Conservation (phyloP, 1,139 yeast species). For the Nakaseomyces glabratus region DNA sequence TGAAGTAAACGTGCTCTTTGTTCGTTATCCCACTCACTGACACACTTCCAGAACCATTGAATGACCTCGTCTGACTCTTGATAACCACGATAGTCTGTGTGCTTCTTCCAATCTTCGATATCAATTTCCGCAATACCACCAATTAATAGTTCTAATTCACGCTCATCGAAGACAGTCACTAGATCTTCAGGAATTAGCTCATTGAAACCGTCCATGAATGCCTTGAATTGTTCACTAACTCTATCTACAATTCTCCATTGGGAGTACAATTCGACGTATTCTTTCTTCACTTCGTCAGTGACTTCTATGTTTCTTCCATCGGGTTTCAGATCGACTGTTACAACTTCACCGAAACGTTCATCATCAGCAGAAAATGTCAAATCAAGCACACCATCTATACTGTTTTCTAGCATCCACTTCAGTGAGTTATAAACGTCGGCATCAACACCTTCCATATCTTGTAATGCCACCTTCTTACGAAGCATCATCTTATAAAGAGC, state of each 20-base stretch:
- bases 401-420: slow-evolving; percentile 93
- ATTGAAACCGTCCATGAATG: slow-evolving; percentile 93
- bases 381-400: slow-evolving; percentile 77
- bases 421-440: slow-evolving; percentile 90
- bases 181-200: slow-evolving; percentile 95
- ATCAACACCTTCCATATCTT: slow-evolving; percentile 98
- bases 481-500: slow-evolving; percentile 97
- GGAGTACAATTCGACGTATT: slow-evolving; percentile 87
- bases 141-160: slow-evolving; percentile 89
- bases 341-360: slow-evolving; percentile 90
- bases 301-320: slow-evolving; percentile 84
- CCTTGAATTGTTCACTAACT: slow-evolving; percentile 91
- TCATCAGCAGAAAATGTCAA: slow-evolving; percentile 92
- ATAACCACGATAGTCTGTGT: slow-evolving; percentile 96
- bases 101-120: slow-evolving; percentile 97
- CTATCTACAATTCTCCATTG: slow-evolving; percentile 94
- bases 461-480: slow-evolving; percentile 85
- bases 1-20: slow-evolving; percentile 92
- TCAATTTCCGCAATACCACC: slow-evolving; percentile 98
- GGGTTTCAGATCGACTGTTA: slow-evolving; percentile 82
- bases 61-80: slow-evolving; percentile 93
- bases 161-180: slow-evolving; percentile 92
- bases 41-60: slow-evolving; percentile 97
- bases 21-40: slow-evolving; percentile 90
- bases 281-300: slow-evolving; percentile 88